Evolutionary conservation across 345 rosid species (phyloP).

Genomic region (Euclidium syriacum): DNA sequence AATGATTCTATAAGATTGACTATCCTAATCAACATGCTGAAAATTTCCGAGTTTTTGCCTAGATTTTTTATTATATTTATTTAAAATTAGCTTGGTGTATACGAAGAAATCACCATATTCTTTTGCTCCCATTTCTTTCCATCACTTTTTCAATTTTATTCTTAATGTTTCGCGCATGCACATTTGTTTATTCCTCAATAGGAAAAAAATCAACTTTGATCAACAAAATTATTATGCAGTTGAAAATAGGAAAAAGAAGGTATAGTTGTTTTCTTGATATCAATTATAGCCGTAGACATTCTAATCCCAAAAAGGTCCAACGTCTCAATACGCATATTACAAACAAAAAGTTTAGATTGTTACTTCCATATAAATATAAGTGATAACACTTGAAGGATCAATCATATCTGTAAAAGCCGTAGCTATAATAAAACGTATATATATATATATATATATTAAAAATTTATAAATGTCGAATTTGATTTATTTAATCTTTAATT

Average conservation of each 20-base stretch:
- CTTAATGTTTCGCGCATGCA: conserved; percentile 9
- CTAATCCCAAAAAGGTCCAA: conserved; percentile 7
- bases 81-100: background rate
- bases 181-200: conserved; percentile 1
- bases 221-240: conserved; percentile 21
- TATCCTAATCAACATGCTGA: background rate
- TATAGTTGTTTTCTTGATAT: conserved; percentile 19
- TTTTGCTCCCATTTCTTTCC: background rate
- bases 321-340: background rate
- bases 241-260: conserved; percentile 20
- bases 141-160: background rate
- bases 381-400: conserved; percentile 2
- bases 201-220: conserved; percentile 17
- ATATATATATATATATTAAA: too few relatives aligned
- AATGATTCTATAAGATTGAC: background rate
- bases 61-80: background rate
- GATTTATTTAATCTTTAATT: too few relatives aligned
- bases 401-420: background rate
- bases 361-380: background rate
- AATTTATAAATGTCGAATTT: too few relatives aligned
- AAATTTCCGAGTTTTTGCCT: background rate
- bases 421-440: too few relatives aligned
- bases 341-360: background rate
- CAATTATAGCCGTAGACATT: conserved; percentile 20
- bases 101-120: background rate